phyloP scores from a whole-genome alignment of 1,284 basidiomycete genomes.

The Cystobasidium pallidum region DNA sequence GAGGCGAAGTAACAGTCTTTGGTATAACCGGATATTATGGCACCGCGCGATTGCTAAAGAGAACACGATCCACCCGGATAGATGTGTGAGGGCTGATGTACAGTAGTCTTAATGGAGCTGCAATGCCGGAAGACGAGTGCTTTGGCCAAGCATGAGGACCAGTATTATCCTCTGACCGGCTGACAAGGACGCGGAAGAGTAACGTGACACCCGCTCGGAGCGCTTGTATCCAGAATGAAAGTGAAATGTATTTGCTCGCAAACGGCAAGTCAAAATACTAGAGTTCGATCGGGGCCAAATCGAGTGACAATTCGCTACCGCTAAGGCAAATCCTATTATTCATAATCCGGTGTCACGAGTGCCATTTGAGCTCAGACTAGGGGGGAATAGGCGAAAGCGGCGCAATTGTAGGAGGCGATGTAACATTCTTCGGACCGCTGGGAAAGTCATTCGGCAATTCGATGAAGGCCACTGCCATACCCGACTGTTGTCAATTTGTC shows the following conservation, averaged over 20 bases:
- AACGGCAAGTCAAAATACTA: slow-evolving; percentile 14
- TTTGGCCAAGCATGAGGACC: slow-evolving; percentile 11
- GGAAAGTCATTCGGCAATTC: slow-evolving; percentile 16
- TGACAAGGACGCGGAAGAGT: slow-evolving; percentile 15
- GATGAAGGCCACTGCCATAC: slow-evolving; percentile 15
- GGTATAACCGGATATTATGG: slow-evolving; percentile 13
- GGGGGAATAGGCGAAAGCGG: slow-evolving; percentile 10
- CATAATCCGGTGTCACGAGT: slow-evolving; percentile 10
- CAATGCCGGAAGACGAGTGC: slow-evolving; percentile 14
- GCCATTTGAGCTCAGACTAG: slow-evolving; percentile 14
- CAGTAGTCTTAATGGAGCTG: slow-evolving; percentile 11
- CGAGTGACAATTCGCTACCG: slow-evolving; percentile 8
- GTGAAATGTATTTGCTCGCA: slow-evolving; percentile 14
- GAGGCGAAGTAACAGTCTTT: slow-evolving; percentile 16
- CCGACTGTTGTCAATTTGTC: slow-evolving; percentile 7
- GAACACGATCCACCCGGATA: slow-evolving; percentile 13
- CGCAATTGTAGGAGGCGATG: slow-evolving; percentile 12
- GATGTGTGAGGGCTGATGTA: slow-evolving; percentile 8
- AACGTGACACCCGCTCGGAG: slow-evolving; percentile 2
- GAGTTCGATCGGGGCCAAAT: slow-evolving; percentile 6
- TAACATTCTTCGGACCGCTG: slow-evolving; percentile 7
- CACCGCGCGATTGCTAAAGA: slow-evolving; percentile 10
- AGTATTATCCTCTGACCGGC: slow-evolving; percentile 10
- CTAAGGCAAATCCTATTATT: slow-evolving; percentile 13
- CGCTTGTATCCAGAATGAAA: slow-evolving; percentile 16